phyloP scores from a whole-genome alignment of 139 green algal species.

The Chlamydomonas asymmetrica region DNA sequence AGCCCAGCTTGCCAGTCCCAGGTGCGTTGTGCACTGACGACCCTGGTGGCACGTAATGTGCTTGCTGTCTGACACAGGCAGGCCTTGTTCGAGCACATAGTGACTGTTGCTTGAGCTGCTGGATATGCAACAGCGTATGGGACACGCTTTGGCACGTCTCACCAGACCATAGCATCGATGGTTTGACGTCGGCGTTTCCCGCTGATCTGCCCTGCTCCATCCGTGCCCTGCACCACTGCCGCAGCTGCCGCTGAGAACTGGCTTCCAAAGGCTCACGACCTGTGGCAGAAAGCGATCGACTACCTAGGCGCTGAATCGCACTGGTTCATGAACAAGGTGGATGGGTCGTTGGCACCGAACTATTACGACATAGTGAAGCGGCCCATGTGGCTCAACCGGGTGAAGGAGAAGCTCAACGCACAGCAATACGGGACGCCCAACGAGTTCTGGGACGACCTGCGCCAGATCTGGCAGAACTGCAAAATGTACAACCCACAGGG shows the following conservation, averaged over 20 bases:
- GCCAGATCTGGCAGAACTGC: conserved; percentile 49
- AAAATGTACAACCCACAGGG: conserved; percentile 37
- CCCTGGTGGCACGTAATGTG: too few relatives aligned
- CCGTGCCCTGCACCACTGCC: too few relatives aligned
- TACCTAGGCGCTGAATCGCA: conserved; percentile 1
- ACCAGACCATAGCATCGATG: background rate
- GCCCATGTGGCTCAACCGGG: conserved; percentile 22
- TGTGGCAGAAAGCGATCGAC: background rate
- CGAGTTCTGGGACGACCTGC: conserved; percentile 47
- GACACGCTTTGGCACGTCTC: background rate
- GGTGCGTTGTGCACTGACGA: too few relatives aligned
- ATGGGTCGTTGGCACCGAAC: conserved; percentile 14
- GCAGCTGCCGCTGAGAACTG: conserved; percentile 14
- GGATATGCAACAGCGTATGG: conserved; percentile 16
- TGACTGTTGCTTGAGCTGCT: too few relatives aligned
- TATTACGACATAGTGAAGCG: conserved; percentile 28
- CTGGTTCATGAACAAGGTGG: conserved; percentile 19
- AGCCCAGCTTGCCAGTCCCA: too few relatives aligned
- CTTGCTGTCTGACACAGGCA: too few relatives aligned
- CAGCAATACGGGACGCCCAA: conserved; percentile 4
- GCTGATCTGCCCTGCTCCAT: background rate
- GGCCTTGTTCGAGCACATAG: too few relatives aligned
- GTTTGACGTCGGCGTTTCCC: background rate
- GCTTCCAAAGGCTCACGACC: conserved; percentile 13
- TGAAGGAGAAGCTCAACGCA: conserved; percentile 9